Evolutionary conservation across 495 filamentous ascomycete species (phyloP).

Genomic region (Glutinoglossum americanum): DNA sequence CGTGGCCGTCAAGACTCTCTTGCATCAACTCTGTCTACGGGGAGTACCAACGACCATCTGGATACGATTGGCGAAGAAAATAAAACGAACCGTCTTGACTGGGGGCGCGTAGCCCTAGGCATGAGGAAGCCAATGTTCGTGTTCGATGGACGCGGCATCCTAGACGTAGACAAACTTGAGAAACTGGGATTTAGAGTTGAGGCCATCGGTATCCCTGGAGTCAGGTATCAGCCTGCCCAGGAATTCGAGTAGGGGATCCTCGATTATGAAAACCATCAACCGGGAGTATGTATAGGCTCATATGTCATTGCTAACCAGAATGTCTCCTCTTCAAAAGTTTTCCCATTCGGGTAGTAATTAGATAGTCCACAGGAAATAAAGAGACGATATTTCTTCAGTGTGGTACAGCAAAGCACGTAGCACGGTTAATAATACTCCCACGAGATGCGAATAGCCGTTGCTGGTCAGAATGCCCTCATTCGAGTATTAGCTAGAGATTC

Average conservation of each 20-base stretch:
- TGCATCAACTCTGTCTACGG: not conserved
- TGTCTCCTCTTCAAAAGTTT: too few relatives aligned
- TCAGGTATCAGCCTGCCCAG: not conserved
- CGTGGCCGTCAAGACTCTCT: not conserved
- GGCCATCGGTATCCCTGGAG: not conserved
- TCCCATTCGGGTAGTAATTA: too few relatives aligned
- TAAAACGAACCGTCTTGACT: not conserved
- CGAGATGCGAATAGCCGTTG: too few relatives aligned
- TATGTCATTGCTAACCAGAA: too few relatives aligned
- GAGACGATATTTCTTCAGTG: too few relatives aligned
- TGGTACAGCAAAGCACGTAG: too few relatives aligned
- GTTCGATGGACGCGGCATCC: slow-evolving; percentile 4
- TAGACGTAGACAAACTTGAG: slow-evolving; percentile 2
- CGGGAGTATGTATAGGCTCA: too few relatives aligned
- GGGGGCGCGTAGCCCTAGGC: slow-evolving; percentile 1
- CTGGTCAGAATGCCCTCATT: too few relatives aligned
- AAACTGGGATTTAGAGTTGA: slow-evolving; percentile 5
- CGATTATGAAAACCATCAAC: not conserved
- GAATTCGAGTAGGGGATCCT: not conserved
- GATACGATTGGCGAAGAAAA: not conserved
- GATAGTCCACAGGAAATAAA: too few relatives aligned
- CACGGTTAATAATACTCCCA: too few relatives aligned
- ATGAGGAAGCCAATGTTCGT: slow-evolving; percentile 6
- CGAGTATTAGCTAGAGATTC: too few relatives aligned
- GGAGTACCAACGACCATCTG: not conserved